These are phyloP conservation scores for Cordyceps tenuipes DNA, from an alignment of 2,329 filamentous ascomycete genomes.

Conservation along the genomic window DNA sequence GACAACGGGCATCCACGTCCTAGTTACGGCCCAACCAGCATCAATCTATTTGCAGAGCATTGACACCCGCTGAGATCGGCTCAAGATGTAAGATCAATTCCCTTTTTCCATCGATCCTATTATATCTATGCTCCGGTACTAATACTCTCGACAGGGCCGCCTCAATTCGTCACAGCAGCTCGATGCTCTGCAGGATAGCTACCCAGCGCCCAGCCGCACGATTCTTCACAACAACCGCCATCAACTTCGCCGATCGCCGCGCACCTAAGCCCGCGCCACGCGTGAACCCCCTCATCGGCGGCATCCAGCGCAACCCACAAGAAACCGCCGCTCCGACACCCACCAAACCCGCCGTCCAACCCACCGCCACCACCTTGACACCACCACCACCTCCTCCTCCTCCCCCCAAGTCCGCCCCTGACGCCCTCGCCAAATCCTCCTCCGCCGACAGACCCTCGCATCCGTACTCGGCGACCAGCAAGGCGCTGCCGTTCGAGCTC, in stretches of 20 bases:
- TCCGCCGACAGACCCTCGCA: not conserved
- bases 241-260: slow-evolving; percentile 1
- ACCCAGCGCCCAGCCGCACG: not conserved
- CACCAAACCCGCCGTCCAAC: not conserved
- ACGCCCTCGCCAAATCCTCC: not conserved
- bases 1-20: not conserved
- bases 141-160: slow-evolving; percentile 1
- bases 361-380: slow-evolving; percentile 23
- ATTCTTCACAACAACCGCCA: slow-evolving; percentile 6
- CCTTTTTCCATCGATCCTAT: not conserved
- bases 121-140: not conserved
- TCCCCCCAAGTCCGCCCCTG: not conserved
- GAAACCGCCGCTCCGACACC: not conserved
- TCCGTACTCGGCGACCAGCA: slow-evolving; percentile 11
- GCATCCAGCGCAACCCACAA: not conserved
- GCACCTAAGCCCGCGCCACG: slow-evolving; percentile 7
- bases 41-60: not conserved
- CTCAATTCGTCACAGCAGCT: slow-evolving; percentile 7
- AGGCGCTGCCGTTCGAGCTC: slow-evolving; percentile 14
- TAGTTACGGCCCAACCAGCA: not conserved
- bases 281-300: slow-evolving; percentile 8
- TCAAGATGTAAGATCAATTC: slow-evolving; percentile 3
- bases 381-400: slow-evolving; percentile 17
- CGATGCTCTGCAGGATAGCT: slow-evolving; percentile 5
- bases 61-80: not conserved